Conservation (phyloP, 2,329 filamentous ascomycete genomes). For the Penicillium sp. region DNA sequence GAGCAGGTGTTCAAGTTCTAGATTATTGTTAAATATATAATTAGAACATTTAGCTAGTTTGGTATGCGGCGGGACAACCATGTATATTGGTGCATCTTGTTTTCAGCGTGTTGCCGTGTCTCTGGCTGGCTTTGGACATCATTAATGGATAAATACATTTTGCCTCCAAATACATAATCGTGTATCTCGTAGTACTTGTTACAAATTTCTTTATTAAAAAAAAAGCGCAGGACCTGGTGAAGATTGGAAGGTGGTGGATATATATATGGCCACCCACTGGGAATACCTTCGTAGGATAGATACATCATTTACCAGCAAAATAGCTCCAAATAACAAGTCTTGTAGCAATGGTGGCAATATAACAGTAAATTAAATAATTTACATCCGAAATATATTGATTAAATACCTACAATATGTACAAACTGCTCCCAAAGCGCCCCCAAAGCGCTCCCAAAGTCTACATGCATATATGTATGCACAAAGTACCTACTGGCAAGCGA, state of each 20-base stretch:
- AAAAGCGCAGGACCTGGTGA: not conserved
- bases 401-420: not conserved
- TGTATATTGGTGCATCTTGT: slow-evolving; percentile 21
- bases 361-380: not conserved
- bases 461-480: not conserved
- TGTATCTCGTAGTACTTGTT: not conserved
- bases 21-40: slow-evolving; percentile 17
- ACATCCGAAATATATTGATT: not conserved
- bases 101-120: slow-evolving; percentile 10
- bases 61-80: not conserved
- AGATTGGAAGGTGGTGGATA: not conserved
- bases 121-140: not conserved
- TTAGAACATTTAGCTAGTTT: slow-evolving; percentile 13
- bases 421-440: not conserved
- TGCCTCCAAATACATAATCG: not conserved
- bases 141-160: not conserved
- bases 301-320: not conserved
- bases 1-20: slow-evolving; percentile 98
- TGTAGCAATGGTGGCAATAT: not conserved
- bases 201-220: too few species aligned
- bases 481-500: not conserved
- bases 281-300: not conserved
- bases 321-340: fast-evolving
- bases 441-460: not conserved
- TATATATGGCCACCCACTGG: not conserved